phyloP scores from a whole-genome alignment of 2,329 filamentous ascomycete species.

The Cylindrodendrum hubeiense region DNA sequence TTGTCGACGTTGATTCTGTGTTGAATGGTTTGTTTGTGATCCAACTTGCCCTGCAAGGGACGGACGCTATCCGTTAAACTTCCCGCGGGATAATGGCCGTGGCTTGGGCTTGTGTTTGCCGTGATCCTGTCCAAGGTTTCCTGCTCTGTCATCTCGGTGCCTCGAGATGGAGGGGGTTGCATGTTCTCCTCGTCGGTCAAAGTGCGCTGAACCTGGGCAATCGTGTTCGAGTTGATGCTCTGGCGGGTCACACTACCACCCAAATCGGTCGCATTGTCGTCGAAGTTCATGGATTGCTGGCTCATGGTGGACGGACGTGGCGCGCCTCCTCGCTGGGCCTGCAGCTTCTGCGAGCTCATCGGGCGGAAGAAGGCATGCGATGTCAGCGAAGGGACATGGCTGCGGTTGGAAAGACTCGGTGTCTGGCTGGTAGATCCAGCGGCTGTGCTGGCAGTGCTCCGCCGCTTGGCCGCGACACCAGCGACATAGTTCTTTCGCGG shows the following conservation, averaged over 20 bases:
- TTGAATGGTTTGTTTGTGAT: conserved; percentile 46
- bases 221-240: conserved; percentile 68
- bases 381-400: conserved; percentile 89
- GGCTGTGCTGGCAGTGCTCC: conserved; percentile 56
- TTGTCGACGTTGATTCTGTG: conserved; percentile 72
- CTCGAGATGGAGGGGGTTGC: conserved; percentile 77
- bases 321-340: conserved; percentile 82
- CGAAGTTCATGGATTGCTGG: conserved; percentile 51
- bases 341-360: conserved; percentile 95
- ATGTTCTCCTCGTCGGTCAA: conserved; percentile 60
- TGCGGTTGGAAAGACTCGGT: conserved; percentile 77
- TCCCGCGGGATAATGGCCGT: conserved; percentile 65
- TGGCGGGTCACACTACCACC: conserved; percentile 62
- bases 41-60: conserved; percentile 72
- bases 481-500: conserved; percentile 64
- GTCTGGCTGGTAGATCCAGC: conserved; percentile 65
- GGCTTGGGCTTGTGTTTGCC: conserved; percentile 79
- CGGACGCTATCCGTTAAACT: conserved; percentile 83
- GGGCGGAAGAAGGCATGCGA: conserved; percentile 94
- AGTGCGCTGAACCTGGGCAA: conserved; percentile 47
- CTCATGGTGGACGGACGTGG: conserved; percentile 58
- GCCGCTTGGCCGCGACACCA: conserved; percentile 59
- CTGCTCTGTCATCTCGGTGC: conserved; percentile 84
- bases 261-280: conserved; percentile 57
- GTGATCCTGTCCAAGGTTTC: conserved; percentile 78